phyloP scores from a whole-genome alignment of 1,139 yeast genomes.

The Geotrichum cucujoidarum region DNA sequence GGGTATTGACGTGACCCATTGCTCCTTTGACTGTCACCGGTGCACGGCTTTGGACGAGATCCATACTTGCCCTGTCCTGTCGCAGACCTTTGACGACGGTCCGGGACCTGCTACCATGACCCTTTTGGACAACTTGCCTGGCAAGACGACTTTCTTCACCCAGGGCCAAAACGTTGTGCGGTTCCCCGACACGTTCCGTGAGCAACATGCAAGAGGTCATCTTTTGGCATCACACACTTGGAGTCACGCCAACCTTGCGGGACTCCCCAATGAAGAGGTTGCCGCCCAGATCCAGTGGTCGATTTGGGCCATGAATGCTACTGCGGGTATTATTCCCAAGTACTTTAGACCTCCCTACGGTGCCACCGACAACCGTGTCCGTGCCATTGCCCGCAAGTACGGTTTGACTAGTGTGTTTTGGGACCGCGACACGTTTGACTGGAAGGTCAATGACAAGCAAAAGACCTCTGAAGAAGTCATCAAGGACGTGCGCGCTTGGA shows the following conservation, averaged over 20 bases:
- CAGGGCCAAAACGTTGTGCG: constrained; percentile 75
- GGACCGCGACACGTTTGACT: constrained; percentile 90
- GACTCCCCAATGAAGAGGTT: constrained; percentile 68
- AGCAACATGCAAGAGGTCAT: constrained; percentile 60
- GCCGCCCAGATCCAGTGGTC: constrained; percentile 93
- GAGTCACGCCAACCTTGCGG: constrained; percentile 83
- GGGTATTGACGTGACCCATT: constrained; percentile 44
- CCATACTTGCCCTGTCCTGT: constrained; percentile 59
- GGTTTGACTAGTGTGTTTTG: constrained; percentile 86
- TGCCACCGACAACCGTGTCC: constrained; percentile 79
- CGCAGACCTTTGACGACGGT: constrained; percentile 94
- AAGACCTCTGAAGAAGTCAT: constrained; percentile 51
- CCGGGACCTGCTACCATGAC: constrained; percentile 70
- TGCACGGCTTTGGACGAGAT: constrained; percentile 79
- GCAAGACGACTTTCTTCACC: constrained; percentile 72
- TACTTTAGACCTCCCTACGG: constrained; percentile 98
- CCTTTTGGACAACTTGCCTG: constrained; percentile 49
- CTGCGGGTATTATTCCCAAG: constrained; percentile 80
- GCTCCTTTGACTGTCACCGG: constrained; percentile 83
- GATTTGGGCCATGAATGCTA: constrained; percentile 97
- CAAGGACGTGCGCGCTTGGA: constrained; percentile 53
- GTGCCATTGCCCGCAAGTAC: constrained; percentile 74
- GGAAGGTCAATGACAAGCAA: constrained; percentile 53
- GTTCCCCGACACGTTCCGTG: constrained; percentile 66
- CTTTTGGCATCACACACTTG: constrained; percentile 86